Evolutionary conservation across 805 yeast genomes (phyloP), one percentile per base, ranked within the genome.

Genomic region (Wickerhamiella cacticola): DNA sequence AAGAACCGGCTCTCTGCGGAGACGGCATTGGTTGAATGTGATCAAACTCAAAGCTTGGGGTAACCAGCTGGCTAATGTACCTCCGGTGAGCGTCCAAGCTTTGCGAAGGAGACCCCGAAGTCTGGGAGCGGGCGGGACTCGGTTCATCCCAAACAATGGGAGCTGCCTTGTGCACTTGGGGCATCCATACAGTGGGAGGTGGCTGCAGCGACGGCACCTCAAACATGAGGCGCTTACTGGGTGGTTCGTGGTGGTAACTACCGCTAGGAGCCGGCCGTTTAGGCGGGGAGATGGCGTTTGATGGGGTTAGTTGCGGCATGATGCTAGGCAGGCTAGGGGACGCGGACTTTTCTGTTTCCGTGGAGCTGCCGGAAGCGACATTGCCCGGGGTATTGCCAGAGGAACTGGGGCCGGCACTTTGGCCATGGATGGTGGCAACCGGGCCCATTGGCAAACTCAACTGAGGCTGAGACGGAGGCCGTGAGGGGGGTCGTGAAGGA

Each of bases 21-120:
- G 49, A 47, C 29, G 42, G 39, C 54, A 73, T 74, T 21, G 59
- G 57, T 22, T 55, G 12, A 8, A 22, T 24, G 4, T 39, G 26
- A 16, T 43, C 36, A 25, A 43, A 34, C 39, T 43, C 46, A 24
- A 49, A 46, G 23, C 52, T 47, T 8, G 63, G 58, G 18, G 61
- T 53, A 8, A 59, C 55, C 46, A 59, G 50, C 35, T 50, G 50
- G 22, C 53, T 53, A 22, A 59, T 46, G 33, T 48, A 48, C 19
- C 56, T 59, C 13, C 62, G 56, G 47, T 58, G 61, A 26, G 56
- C 50, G n/a, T 55, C 50, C 41, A 58, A 51, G 23, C 59, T 55
- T 13, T 28, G 47, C 58, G 53, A 39, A 45, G 53, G 29, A 60
- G 42, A 39, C 46, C 26, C 46, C 13, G 29, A 21, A 15, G 46